phyloP scores from a whole-genome alignment of 352 stramenopile species.

The Phytophthora palmivora region DNA sequence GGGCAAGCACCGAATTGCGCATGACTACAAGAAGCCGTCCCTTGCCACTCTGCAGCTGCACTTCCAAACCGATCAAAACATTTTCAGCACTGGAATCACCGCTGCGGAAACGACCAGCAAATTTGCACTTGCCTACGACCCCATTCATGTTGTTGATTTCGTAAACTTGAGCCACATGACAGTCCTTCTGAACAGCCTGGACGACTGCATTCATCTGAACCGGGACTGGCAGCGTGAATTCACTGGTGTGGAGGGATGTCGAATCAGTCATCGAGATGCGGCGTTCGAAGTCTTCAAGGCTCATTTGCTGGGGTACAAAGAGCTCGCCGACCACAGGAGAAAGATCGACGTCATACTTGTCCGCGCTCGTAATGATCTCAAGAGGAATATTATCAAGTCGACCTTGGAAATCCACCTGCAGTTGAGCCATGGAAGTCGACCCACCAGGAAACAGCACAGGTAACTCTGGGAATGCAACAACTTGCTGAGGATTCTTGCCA shows the following conservation, averaged over 20 bases:
- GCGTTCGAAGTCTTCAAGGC: conserved; percentile 73
- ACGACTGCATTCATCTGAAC: conserved; percentile 61
- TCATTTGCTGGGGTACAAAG: conserved; percentile 75
- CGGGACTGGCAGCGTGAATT: conserved; percentile 56
- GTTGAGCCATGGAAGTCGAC: conserved; percentile 72
- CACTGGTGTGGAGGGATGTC: conserved; percentile 62
- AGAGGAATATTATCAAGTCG: conserved; percentile 73
- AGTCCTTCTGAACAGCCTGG: conserved; percentile 60
- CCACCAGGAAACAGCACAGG: conserved; percentile 84
- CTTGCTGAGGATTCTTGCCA: conserved; percentile 45
- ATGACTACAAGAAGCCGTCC: conserved; percentile 71
- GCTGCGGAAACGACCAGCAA: conserved; percentile 65
- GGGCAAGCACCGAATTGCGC: conserved; percentile 56
- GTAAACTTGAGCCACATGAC: conserved; percentile 76
- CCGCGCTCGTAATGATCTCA: conserved; percentile 60
- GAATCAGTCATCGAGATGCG: conserved; percentile 67
- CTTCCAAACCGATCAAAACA: conserved; percentile 64
- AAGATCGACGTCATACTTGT: conserved; percentile 67
- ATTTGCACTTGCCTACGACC: conserved; percentile 71
- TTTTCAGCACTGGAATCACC: conserved; percentile 45
- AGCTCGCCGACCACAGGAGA: conserved; percentile 70
- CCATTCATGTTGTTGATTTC: conserved; percentile 79
- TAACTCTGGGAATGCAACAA: conserved; percentile 86
- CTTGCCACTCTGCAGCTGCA: conserved; percentile 71
- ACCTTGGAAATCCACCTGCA: conserved; percentile 87